Evolutionary conservation across 2,329 filamentous ascomycete genomes (phyloP), one percentile per base, ranked within the genome.

Genomic region (Stachybotrys chartarum): DNA sequence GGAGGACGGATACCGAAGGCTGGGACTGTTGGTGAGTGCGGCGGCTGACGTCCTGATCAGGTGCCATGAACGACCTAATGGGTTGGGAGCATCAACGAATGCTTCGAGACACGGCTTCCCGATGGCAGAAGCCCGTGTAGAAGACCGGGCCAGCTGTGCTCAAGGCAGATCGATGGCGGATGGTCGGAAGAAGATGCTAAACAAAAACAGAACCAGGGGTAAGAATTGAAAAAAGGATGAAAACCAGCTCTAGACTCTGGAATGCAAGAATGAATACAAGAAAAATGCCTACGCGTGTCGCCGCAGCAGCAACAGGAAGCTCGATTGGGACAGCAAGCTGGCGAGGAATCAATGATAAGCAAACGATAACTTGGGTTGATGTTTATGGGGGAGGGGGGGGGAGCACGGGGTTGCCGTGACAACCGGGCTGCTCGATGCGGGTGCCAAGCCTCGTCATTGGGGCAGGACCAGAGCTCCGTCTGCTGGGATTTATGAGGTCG

Each of bases 1-100:
- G 75, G 52, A 82, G 64, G 35, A 14, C 35, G 35, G 35, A 42
- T 45, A 80, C 76, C 17, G 73, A 78, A 2, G 78, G 78, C 64
- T 76, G 80, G 56, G 75, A 71, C 48, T 76, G 68, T 53, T 76
- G 72, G 58, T 76, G 73, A 50, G 54, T 56, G 56, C 53, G 30
- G 54, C 49, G 54, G 51, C 54, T 51, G 53, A 50, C 45, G 55
- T 55, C 51, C 50, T 56, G 54, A 50, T 50, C 57, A 30, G 59
- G 56, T 54, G 61, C 61, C 60, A 63, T 64, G 55, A 57, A 59
- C 53, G 49, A 30, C 30, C 8, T 12, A n/a, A n/a, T 35, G 49
- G 24, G 30, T 14, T 10, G 35, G 14, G 5, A 42, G 8, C 35
- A 42, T 42, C 35, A 42, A 42, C 35, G 14, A 42, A 14, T 2